Percentiles rank a stretch among this genome's conserved stretches.
phyloP scores from a whole-genome alignment of 768 basidiomycete genomes.

The Boletus pseudo-olivaceus region DNA sequence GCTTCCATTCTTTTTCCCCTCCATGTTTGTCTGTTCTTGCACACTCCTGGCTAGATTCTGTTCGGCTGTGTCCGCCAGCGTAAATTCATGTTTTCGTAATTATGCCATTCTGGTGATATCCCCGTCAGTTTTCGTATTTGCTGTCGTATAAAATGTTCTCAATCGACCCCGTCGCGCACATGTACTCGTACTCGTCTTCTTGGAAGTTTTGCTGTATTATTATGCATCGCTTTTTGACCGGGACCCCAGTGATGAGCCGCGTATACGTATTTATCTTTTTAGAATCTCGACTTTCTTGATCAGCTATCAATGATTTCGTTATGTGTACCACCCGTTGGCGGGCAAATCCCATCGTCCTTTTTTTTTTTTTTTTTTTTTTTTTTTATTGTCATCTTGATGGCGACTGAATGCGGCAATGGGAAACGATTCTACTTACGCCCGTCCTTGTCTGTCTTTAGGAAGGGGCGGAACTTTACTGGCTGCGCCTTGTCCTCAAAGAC shows the following conservation, averaged over 20 bases:
- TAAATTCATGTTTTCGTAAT: slow-evolving; percentile 18
- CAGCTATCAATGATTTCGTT: slow-evolving; percentile 27
- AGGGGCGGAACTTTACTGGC: slow-evolving; percentile 7
- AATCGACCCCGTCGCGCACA: slow-evolving; percentile 8
- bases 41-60: slow-evolving; percentile 17
- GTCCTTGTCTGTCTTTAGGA: slow-evolving; percentile 6
- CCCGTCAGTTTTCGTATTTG: slow-evolving; percentile 17
- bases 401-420: slow-evolving; percentile 3
- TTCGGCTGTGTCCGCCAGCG: slow-evolving; percentile 5
- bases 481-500: slow-evolving; percentile 1
- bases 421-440: neutral
- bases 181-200: slow-evolving; percentile 30
- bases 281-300: slow-evolving; percentile 22
- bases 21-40: slow-evolving; percentile 20
- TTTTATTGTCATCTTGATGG: slow-evolving; percentile 10
- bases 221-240: slow-evolving; percentile 20
- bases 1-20: slow-evolving; percentile 7
- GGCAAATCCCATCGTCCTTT: slow-evolving; percentile 12
- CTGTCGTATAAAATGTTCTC: slow-evolving; percentile 24
- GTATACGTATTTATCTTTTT: slow-evolving; percentile 20
- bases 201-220: slow-evolving; percentile 30
- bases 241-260: slow-evolving; percentile 10
- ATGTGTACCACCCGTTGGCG: slow-evolving; percentile 5
- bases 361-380: no score
- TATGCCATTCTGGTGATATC: slow-evolving; percentile 16